Evolutionary conservation across 2,329 filamentous ascomycete species (phyloP).

Genomic region (Monosporascus sp.): DNA sequence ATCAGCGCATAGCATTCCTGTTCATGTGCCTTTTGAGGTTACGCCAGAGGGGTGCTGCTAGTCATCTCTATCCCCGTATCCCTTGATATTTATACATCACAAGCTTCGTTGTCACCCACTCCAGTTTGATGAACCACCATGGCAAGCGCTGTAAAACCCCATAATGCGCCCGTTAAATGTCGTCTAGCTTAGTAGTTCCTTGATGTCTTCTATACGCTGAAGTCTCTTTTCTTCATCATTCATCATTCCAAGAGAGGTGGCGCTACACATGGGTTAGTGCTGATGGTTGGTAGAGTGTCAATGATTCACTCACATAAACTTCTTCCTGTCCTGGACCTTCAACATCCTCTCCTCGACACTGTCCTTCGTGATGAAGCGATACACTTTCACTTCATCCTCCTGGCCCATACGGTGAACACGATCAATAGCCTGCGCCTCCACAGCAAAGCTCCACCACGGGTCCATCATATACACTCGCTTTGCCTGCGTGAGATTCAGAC

Average conservation of each 20-base stretch:
- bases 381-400: constrained; percentile 76
- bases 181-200: constrained; percentile 68
- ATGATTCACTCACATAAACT: constrained; percentile 69
- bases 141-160: too few relatives aligned
- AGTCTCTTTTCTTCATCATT: constrained; percentile 87
- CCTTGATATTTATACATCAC: not conserved
- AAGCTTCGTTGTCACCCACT: not conserved
- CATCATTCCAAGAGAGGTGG: constrained; percentile 93
- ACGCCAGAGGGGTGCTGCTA: too few relatives aligned
- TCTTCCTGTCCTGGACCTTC: constrained; percentile 89
- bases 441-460: constrained; percentile 97
- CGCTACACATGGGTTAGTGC: constrained; percentile 46
- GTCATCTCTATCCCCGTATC: too few relatives aligned
- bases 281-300: not conserved
- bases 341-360: constrained; percentile 97
- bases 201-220: constrained; percentile 89
- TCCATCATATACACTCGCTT: constrained; percentile 98
- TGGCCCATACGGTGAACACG: constrained; percentile 97
- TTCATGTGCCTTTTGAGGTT: too few relatives aligned
- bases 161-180: not conserved
- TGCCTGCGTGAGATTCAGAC: constrained; percentile 84
- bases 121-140: too few relatives aligned
- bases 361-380: constrained; percentile 79
- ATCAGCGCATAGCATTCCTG: too few relatives aligned
- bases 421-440: constrained; percentile 96